Base-by-base conservation (phyloP, 2,329 filamentous ascomycete genomes). In the Ophiostoma tasmaniense region DNA sequence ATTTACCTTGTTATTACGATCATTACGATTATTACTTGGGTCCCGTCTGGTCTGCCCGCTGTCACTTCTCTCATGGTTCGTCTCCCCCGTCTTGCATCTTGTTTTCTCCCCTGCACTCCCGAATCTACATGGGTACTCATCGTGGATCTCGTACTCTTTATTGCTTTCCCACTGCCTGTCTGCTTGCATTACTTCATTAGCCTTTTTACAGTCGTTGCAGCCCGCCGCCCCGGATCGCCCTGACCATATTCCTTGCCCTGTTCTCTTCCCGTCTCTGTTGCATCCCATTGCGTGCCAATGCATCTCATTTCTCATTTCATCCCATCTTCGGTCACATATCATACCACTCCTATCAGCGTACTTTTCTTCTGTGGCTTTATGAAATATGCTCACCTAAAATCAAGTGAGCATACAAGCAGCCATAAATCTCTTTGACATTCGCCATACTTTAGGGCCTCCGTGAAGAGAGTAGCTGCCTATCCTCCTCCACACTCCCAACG, bases 191-290 rank as follows among this genome's bases (percentile, higher is more conserved):
- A 22, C 22, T 25, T 30, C 55, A 33, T 61, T 61, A 61, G 55
- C 55, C 25, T 61, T 30, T 55, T 30, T 30, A 30, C 55, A 61
- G 50, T 33, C 25, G 25, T 61, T 30, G 55, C 55, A 61, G 55
- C 55, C 55, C 55, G 55, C 25, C 25, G 55, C 25, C 55, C 55
- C 55, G 55, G 55, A 61, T 61, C 55, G 55, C 55, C 55, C 55
- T 61, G 55, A 17, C 55, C 55, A 61, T 30, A 30, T 30, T 61
- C 55, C 22, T n/a, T 28, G 22, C 55, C 25, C 55, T 61, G 55
- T 7, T 61, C 55, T 55, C 50, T 55, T 55, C 50, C 50, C 50
- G 50, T 55, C 50, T 55, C 50, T 55, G 25, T 55, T 55, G 50
- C 50, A 22, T 55, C n/a, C 22, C 50, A 55, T 55, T 55, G 42